Conservation (phyloP, 1,139 yeast genomes). For the Hansenula lynferdii region DNA sequence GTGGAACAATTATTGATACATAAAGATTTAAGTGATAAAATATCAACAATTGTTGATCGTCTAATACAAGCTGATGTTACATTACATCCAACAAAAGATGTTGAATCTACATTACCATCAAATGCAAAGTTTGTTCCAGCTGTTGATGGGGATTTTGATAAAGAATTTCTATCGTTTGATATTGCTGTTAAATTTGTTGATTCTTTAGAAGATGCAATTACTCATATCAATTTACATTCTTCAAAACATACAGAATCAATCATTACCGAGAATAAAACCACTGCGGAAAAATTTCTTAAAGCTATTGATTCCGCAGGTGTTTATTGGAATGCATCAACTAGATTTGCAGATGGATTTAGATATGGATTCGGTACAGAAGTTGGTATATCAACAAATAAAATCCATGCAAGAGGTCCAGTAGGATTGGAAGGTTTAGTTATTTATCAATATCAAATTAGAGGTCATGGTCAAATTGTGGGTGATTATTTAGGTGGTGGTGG, state of each 20-base stretch:
- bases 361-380: slow-evolving; percentile 99
- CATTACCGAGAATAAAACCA: slow-evolving; percentile 63
- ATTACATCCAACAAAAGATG: slow-evolving; percentile 58
- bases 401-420: slow-evolving; percentile 98
- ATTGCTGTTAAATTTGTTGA: slow-evolving; percentile 65
- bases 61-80: slow-evolving; percentile 66
- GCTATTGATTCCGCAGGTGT: slow-evolving; percentile 96
- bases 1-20: slow-evolving; percentile 81
- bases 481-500: slow-evolving; percentile 97
- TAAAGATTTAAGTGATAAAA: slow-evolving; percentile 39
- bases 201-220: slow-evolving; percentile 63
- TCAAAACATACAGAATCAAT: slow-evolving; percentile 97
- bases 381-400: slow-evolving; percentile 93
- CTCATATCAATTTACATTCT: slow-evolving; percentile 84
- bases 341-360: slow-evolving; percentile 98
- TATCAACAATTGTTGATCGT: slow-evolving; percentile 40
- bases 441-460: slow-evolving; percentile 89
- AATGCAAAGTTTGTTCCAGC: slow-evolving; percentile 33
- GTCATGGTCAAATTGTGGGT: slow-evolving; percentile 87
- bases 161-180: slow-evolving; percentile 80
- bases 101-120: slow-evolving; percentile 27
- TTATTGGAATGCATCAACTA: slow-evolving; percentile 96
- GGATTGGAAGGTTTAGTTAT: slow-evolving; percentile 96
- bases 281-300: slow-evolving; percentile 73
- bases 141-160: slow-evolving; percentile 64